A percentile compares a stretch with the other conserved stretches of the same genome.
Evolutionary conservation across 129 eudicot species (phyloP).

Genomic region (Lactuca saligna): DNA sequence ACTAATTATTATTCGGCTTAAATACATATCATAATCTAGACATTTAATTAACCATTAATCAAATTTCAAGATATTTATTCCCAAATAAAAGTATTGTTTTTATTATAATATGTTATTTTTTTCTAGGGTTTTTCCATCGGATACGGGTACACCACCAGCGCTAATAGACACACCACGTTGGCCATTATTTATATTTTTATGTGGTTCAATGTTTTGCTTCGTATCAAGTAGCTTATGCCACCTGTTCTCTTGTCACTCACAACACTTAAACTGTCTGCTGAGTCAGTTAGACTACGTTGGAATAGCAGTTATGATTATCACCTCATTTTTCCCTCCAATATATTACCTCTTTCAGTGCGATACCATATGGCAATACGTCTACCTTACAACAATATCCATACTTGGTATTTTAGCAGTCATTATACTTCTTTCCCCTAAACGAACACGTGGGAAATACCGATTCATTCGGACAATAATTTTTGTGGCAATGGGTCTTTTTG

Average conservation of each 20-base stretch:
- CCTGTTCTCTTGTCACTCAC: conserved; percentile 86
- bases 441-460: conserved; percentile 64
- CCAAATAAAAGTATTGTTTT: background rate
- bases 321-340: conserved; percentile 92
- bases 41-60: too few relatives aligned
- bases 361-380: conserved; percentile 70
- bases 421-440: conserved; percentile 65
- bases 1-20: background rate
- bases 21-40: too few relatives aligned
- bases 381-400: conserved; percentile 59
- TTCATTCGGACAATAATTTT: conserved; percentile 66
- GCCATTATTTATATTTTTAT: conserved; percentile 78
- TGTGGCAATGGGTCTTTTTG: conserved; percentile 85
- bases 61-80: too few relatives aligned
- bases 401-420: conserved; percentile 61
- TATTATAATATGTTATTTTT: background rate
- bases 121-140: conserved; percentile 27
- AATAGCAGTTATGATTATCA: conserved; percentile 80
- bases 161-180: conserved; percentile 42
- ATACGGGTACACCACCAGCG: conserved; percentile 38
- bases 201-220: conserved; percentile 92
- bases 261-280: conserved; percentile 47
- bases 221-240: conserved; percentile 86
- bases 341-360: conserved; percentile 79
- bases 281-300: conserved; percentile 77